A percentile compares a stretch with the other conserved stretches of the same genome.
These are phyloP conservation scores for Diplodia sapinea DNA, from an alignment of 2,329 filamentous ascomycete genomes.

Conservation along the genomic window DNA sequence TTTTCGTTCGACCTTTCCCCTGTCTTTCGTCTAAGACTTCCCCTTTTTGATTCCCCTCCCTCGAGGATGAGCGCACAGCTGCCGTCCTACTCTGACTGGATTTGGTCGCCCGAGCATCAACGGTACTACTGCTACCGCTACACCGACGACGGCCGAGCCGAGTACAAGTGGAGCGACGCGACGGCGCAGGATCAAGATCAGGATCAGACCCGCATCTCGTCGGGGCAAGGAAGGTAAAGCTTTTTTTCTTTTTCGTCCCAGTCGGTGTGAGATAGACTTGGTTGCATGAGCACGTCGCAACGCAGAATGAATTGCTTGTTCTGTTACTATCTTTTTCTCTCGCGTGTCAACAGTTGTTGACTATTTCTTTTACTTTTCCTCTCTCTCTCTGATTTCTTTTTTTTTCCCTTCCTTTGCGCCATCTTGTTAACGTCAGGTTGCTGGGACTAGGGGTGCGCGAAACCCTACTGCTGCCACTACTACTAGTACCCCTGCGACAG, in stretches of 20 bases:
- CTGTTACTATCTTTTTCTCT: background rate
- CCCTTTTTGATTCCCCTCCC: background rate
- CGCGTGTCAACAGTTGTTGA: no score
- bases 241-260: background rate
- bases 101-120: constrained; percentile 13
- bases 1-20: no score
- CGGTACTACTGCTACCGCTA: constrained; percentile 26
- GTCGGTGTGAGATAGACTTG: constrained; percentile 8
- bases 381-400: background rate
- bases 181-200: background rate
- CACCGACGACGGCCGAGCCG: background rate
- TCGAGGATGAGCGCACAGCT: background rate
- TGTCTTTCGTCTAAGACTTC: no score
- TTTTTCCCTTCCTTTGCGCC: background rate
- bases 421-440: constrained; percentile 1
- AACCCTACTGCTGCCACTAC: background rate
- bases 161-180: constrained; percentile 17
- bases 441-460: constrained; percentile 1
- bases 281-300: background rate
- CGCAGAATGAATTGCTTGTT: background rate
- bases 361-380: background rate
- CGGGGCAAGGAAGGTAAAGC: constrained; percentile 18
- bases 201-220: background rate
- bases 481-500: background rate
- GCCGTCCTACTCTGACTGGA: constrained; percentile 1